Conservation (phyloP, 2,329 filamentous ascomycete species). For the Colletotrichum noveboracense region DNA sequence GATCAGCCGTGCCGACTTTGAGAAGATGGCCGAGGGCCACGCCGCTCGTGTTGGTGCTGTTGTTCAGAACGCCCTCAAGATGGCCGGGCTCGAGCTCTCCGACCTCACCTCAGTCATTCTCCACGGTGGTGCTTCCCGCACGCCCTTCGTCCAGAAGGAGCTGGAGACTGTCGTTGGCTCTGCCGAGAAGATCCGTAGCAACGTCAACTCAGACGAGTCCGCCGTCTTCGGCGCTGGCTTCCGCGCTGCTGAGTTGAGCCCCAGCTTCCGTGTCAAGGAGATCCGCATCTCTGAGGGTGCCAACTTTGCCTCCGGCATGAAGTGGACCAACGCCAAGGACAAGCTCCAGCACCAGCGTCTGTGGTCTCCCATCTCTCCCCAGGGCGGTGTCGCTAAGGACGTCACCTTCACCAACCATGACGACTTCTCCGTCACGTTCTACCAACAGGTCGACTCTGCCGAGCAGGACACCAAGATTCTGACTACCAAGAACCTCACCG, state of each 20-base stretch:
- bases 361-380: constrained; percentile 77
- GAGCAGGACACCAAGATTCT: constrained; percentile 71
- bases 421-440: constrained; percentile 82
- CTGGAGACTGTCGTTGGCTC: constrained; percentile 78
- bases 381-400: constrained; percentile 81
- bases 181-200: constrained; percentile 82
- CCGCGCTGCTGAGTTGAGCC: constrained; percentile 88
- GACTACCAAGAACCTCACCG: constrained; percentile 84
- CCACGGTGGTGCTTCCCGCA: constrained; percentile 87
- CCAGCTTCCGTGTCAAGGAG: constrained; percentile 97
- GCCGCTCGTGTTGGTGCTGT: constrained; percentile 71
- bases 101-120: constrained; percentile 92
- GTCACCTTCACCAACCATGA: constrained; percentile 81
- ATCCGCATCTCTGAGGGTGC: constrained; percentile 83
- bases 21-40: constrained; percentile 74
- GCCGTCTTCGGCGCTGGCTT: constrained; percentile 96
- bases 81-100: constrained; percentile 72
- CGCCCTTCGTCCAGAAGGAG: constrained; percentile 91
- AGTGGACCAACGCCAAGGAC: constrained; percentile 72
- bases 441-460: constrained; percentile 68
- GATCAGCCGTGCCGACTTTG: constrained; percentile 79
- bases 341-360: constrained; percentile 81
- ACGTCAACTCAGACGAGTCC: constrained; percentile 96
- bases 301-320: constrained; percentile 75
- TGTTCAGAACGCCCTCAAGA: constrained; percentile 75